Evolutionary conservation across 192 early-diverging fungal species (phyloP), one percentile per base, ranked within the genome.

Genomic region (Umbelopsis isabellina): DNA sequence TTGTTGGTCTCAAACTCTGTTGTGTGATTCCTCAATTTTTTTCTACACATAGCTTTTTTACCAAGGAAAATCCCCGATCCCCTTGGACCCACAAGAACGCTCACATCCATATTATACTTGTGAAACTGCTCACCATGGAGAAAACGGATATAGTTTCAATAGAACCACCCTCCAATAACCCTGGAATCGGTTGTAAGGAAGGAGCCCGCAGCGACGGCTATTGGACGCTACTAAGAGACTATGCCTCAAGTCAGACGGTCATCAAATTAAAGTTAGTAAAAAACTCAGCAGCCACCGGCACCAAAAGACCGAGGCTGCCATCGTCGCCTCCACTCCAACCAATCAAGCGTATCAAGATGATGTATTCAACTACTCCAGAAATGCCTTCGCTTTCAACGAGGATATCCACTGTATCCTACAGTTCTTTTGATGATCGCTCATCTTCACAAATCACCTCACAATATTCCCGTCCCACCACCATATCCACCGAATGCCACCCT

Each of bases 171-270:
- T 25, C 51, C 25, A 25, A 21, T 25, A 52, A 52, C 25, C 51
- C 25, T 52, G 55, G n/a, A n/a, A 35, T 35, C 12, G 16, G 33
- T n/a, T 61, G 55, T 30, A 61, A 61, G 55, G 33, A 61, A 61
- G 55, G 30, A 18, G 30, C 27, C 25, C 15, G 55, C 18, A 61
- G 33, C 30, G 55, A 35, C 25, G 55, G 55, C 27, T 61, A 61
- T 61, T 61, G 55, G 55, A 61, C 55, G 16, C 30, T 61, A 18
- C 25, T 61, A 25, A 61, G 30, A 35, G 55, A 61, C 55, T 61
- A 61, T 61, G 55, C 55, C 55, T 61, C 55, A 27, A 35, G 55
- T 61, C 55, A 61, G 55, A 61, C 55, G 55, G 55, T 61, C 55
- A 61, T 61, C 55, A 61, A 61, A 61, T 61, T 61, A 61, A 61